Evolutionary conservation across 371 early-diverging fungal species (phyloP), one percentile per base, ranked within the genome.

Genomic region (Sporodiniella umbellata): DNA sequence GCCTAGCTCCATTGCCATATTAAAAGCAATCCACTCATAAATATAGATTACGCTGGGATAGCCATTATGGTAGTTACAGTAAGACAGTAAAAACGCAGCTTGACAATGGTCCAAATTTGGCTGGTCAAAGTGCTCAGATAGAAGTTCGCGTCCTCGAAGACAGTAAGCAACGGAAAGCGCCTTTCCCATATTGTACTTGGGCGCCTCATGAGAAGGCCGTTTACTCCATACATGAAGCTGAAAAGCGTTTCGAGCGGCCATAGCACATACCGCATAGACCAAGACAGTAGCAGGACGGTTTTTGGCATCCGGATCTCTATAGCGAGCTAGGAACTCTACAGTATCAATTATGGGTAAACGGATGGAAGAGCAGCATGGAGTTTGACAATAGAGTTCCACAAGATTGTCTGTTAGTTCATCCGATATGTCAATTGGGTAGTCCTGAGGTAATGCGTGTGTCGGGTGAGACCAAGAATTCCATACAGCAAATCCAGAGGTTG

Each of bases 191-290:
- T 71, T 68, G 28, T 68, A 71, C 0, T 65, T 52, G 14, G 67
- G 63, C 5, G 61, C 39, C n/a, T 61, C 64, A 42, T 51, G 45
- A 1, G 54, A 30, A 18, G 65, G 68, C 1, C 64, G 56, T 23
- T 66, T 65, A 17, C 58, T 62, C 75, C 75, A 75, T 5, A 71
- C 64, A 45, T 75, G 75, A n/a, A 75, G 30, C 30, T 75, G 75
- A 33, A 75, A 75, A 12, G 75, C 71, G 44, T 71, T 75, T 12
- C 75, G 56, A 3, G 75, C 71, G 11, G 75, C 59, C 71, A 75
- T 75, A 18, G 72, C 71, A 33, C 75, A 75, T 21, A 75, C 48
- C 8, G 75, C 68, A 52, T 71, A 75, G 7, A 66, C 45, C 7
- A 71, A 51, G 8, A 75, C 54, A 11, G 45, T 51, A 2, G 70